Evolutionary conservation across 2,329 filamentous ascomycete species (phyloP).

Genomic region (Rutstroemia sp.): DNA sequence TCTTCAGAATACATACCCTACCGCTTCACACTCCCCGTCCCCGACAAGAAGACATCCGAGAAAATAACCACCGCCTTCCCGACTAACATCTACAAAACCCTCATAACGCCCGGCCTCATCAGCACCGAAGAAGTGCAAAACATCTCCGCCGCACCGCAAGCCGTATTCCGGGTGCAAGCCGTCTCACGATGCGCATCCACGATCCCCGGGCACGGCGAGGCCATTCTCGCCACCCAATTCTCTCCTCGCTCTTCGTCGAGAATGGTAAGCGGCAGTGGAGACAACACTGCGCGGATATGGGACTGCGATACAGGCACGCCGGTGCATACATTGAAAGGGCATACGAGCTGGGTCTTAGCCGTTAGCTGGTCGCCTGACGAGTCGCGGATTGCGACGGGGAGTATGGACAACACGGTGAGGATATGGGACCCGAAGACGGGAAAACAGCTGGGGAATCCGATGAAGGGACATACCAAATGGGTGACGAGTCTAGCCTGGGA

Average conservation of each 20-base stretch:
- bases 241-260: constrained; percentile 69
- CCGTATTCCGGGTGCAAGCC: constrained; percentile 86
- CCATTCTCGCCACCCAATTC: constrained; percentile 81
- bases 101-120: constrained; percentile 33
- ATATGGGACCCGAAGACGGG: constrained; percentile 85
- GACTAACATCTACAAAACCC: constrained; percentile 38
- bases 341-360: constrained; percentile 83
- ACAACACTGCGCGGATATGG: constrained; percentile 88
- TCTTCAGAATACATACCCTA: constrained; percentile 57
- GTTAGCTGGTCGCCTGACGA: constrained; percentile 86
- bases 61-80: constrained; percentile 35
- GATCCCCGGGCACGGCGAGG: constrained; percentile 85
- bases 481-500: constrained; percentile 87
- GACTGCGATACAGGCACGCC: constrained; percentile 92
- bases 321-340: constrained; percentile 75
- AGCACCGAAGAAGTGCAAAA: constrained; percentile 33
- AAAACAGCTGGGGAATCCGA: constrained; percentile 55
- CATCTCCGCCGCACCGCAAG: constrained; percentile 67
- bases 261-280: constrained; percentile 83
- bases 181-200: constrained; percentile 84
- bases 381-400: constrained; percentile 73
- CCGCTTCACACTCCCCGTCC: constrained; percentile 50
- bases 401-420: constrained; percentile 87
- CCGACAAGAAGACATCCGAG: constrained; percentile 31
- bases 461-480: constrained; percentile 86